Percentiles rank a stretch among this genome's conserved stretches.
These are phyloP conservation scores for Nitzschia inconspicua DNA, from an alignment of 108 stramenopile genomes.

Conservation along the genomic window DNA sequence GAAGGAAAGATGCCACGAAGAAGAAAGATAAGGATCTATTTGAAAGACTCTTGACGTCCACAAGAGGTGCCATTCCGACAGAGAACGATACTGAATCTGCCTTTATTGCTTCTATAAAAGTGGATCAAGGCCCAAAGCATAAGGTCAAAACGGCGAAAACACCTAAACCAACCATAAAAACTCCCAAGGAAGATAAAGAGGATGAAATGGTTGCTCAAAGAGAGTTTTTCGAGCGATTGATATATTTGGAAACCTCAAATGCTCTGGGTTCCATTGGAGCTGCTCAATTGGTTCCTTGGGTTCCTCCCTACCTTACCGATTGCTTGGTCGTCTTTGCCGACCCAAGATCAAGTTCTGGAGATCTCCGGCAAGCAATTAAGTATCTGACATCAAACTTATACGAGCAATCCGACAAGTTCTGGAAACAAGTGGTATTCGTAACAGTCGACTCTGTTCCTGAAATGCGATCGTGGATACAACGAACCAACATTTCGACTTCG, in stretches of 20 bases:
- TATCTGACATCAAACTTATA: background rate
- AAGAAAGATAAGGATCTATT: background rate
- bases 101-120: conserved; percentile 1
- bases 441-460: conserved; percentile 2
- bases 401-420: background rate
- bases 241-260: background rate
- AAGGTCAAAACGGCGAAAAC: background rate
- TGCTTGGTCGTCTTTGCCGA: conserved; percentile 17
- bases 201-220: background rate
- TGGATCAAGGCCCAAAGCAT: background rate
- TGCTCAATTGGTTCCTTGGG: conserved; percentile 26
- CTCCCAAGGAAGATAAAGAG: background rate
- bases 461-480: background rate
- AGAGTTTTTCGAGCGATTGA: conserved; percentile 12
- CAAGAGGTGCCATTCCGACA: conserved; percentile 3
- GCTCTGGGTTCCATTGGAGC: conserved; percentile 7
- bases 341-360: conserved; percentile 9
- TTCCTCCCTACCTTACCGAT: conserved; percentile 13
- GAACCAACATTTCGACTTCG: background rate
- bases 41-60: conserved; percentile 1
- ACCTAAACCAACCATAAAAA: background rate
- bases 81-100: background rate
- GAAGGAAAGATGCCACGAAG: conserved; percentile 2
- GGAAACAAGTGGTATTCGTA: conserved; percentile 1
- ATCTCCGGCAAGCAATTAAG: conserved; percentile 6